Evolutionary conservation across 768 basidiomycete genomes (phyloP).

Genomic region (Pisolithus tinctorius): DNA sequence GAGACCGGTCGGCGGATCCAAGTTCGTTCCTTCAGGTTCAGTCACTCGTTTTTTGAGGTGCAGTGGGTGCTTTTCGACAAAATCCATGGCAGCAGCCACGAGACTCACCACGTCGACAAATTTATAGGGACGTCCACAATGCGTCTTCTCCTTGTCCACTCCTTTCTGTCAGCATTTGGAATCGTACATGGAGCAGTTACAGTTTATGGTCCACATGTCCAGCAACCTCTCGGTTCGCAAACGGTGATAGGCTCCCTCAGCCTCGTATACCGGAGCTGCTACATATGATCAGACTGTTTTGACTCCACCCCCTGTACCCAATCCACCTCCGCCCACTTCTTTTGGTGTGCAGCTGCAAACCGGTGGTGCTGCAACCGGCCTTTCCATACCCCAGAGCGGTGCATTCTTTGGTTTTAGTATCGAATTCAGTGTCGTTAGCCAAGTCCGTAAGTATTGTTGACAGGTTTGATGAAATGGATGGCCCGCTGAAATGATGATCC

Average conservation of each 20-base stretch:
- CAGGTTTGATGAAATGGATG: background rate
- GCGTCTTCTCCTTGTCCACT: slow-evolving; percentile 19
- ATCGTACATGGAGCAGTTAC: slow-evolving; percentile 12
- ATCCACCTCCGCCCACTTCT: slow-evolving; percentile 33
- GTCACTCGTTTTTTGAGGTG: slow-evolving; percentile 8
- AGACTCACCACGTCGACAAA: too few relatives aligned
- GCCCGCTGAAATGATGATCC: background rate
- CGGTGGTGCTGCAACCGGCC: slow-evolving; percentile 16
- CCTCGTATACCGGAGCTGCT: slow-evolving; percentile 39
- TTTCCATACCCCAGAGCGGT: slow-evolving; percentile 41
- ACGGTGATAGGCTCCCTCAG: slow-evolving; percentile 30
- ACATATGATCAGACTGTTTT: slow-evolving; percentile 50
- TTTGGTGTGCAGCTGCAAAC: slow-evolving; percentile 40
- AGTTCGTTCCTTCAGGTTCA: background rate
- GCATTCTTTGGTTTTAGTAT: slow-evolving; percentile 71
- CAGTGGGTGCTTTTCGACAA: slow-evolving; percentile 5
- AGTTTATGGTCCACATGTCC: slow-evolving; percentile 20
- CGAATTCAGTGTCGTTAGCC: slow-evolving; percentile 65
- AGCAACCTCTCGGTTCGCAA: slow-evolving; percentile 12
- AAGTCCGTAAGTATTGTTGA: slow-evolving; percentile 46
- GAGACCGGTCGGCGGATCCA: background rate
- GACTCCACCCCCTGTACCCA: slow-evolving; percentile 43
- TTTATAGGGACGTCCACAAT: slow-evolving; percentile 4
- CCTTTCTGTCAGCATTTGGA: slow-evolving; percentile 12
- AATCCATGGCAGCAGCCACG: background rate